Evolutionary conservation across 2,329 filamentous ascomycete genomes (phyloP).

Genomic region (Fusarium paranaense): DNA sequence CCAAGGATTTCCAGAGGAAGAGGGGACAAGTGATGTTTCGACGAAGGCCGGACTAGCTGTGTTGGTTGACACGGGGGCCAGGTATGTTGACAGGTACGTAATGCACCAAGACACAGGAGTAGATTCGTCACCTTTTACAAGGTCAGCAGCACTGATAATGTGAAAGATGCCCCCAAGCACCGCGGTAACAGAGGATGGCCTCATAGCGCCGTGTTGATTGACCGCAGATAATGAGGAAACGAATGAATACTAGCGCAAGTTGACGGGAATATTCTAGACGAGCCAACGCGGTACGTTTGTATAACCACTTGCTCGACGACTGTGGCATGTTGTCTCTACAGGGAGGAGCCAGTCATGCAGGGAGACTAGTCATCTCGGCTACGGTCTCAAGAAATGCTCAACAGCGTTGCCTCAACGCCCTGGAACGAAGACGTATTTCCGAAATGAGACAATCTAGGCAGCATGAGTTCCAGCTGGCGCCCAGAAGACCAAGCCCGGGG

Average conservation of each 20-base stretch:
- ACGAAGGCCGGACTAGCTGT: neutral
- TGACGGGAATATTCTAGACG: neutral
- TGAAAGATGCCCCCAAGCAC: neutral
- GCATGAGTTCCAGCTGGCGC: neutral
- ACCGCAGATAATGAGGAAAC: too few species aligned
- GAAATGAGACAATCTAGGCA: neutral
- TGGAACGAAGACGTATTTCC: neutral
- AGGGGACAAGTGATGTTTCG: too few species aligned
- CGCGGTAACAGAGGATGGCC: neutral
- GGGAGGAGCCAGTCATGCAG: neutral
- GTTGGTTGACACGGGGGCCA: neutral
- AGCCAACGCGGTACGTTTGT: neutral
- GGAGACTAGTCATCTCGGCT: neutral
- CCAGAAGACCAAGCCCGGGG: neutral
- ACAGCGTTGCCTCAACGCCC: neutral
- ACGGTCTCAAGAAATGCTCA: neutral
- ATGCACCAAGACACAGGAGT: neutral
- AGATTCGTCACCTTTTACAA: neutral
- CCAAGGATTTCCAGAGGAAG: too few species aligned
- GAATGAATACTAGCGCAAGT: too few species aligned
- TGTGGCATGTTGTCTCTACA: neutral
- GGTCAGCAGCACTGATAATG: neutral
- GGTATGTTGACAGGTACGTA: neutral
- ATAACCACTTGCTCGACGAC: neutral
- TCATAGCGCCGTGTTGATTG: neutral